These are phyloP conservation scores for Pseudocercospora cruenta DNA, from an alignment of 2,329 filamentous ascomycete species.

Conservation along the genomic window DNA sequence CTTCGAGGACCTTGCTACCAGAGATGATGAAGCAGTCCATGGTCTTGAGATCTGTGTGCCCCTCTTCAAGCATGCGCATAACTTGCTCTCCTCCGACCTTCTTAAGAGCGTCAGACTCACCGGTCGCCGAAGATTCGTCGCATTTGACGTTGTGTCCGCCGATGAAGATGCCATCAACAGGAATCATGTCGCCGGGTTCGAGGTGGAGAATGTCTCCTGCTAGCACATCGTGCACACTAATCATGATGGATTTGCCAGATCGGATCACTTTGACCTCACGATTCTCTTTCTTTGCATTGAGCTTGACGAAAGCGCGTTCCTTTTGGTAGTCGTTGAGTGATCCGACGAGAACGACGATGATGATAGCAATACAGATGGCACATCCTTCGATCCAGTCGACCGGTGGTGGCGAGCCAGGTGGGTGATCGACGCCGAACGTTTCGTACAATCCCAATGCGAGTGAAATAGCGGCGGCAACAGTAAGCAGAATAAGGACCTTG, in stretches of 20 bases:
- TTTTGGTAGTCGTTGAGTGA: constrained; percentile 83
- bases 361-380: constrained; percentile 76
- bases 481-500: constrained; percentile 74
- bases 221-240: constrained; percentile 71
- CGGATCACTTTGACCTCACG: constrained; percentile 73
- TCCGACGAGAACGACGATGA: constrained; percentile 74
- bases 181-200: constrained; percentile 73
- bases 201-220: constrained; percentile 75
- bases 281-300: constrained; percentile 80
- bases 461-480: constrained; percentile 72
- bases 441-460: constrained; percentile 76
- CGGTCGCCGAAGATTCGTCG: constrained; percentile 75
- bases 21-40: constrained; percentile 86
- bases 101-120: constrained; percentile 72
- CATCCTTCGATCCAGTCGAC: constrained; percentile 83
- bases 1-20: constrained; percentile 76
- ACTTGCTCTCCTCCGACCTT: constrained; percentile 70
- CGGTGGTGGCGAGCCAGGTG: constrained; percentile 22
- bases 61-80: constrained; percentile 62
- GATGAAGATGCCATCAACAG: constrained; percentile 71
- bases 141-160: constrained; percentile 69
- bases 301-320: constrained; percentile 76
- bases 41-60: constrained; percentile 65
- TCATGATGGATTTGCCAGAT: constrained; percentile 69
- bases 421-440: constrained; percentile 54